Evolutionary conservation across 176 grass and related monocot genomes (phyloP), one percentile per base, ranked within the genome.

Genomic region (Puya raimondii): DNA sequence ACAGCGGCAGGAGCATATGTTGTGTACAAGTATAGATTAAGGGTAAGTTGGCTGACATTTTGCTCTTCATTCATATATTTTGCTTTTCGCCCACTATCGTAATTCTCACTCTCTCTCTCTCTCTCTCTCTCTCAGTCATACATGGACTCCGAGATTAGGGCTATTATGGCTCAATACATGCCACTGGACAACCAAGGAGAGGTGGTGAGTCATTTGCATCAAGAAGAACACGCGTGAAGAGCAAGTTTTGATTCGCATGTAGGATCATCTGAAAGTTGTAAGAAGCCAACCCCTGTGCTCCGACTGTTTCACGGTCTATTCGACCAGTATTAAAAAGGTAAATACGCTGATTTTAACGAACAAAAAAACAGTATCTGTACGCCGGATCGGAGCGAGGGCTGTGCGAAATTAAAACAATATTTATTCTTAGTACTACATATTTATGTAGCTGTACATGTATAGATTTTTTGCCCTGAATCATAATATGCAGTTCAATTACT

Each of bases 11-110:
- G 84, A 80, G 78, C 78, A 67, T 91, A 82, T 77, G 53, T 82
- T 16, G 70, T 91, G 61, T 91, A 87, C 81, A 91, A 91, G 49
- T 91, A 91, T 69, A 91, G 88, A 74, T 72, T 91, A 77, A 84
- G 81, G 81, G 88, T 91, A 87, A 85, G 81, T 71, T 76, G 51
- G 27, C 71, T 76, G 10, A 15, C 20, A 3, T 50, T 65, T 4
- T 48, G 17, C 51, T 65, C 51, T 71, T 51, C 65, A 59, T n/a
- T 56, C 52, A 56, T n/a, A 56, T 56, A n/a, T 14, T 58, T 7
- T 58, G 16, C 18, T 58, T 42, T 42, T 6, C 4, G 33, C 33
- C 33, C 33, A 42, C 33, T 6, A 42, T 42, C 33, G 4, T 70
- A 48, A 76, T 72, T 66, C 11, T 9, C 0, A 18, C 21, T 5